Evolutionary conservation across 495 filamentous ascomycete genomes (phyloP).

Genomic region (Aspergillus indologenus): DNA sequence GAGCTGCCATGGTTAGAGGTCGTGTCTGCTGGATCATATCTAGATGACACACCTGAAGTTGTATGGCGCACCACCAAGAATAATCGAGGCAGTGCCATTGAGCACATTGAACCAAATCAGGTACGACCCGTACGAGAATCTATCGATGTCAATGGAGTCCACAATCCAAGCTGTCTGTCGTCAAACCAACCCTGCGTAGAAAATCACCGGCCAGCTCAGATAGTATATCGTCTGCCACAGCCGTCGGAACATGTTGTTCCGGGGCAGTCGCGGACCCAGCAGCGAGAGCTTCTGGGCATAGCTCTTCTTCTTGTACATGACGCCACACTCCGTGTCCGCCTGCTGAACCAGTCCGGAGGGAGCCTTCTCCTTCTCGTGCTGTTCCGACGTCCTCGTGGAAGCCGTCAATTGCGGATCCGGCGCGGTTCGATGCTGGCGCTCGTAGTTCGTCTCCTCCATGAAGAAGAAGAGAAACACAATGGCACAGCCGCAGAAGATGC

Average conservation of each 20-base stretch:
- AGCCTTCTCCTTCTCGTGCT: slow-evolving; percentile 25
- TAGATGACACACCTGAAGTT: slow-evolving; percentile 42
- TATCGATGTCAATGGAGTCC: slow-evolving; percentile 14
- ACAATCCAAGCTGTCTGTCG: background rate
- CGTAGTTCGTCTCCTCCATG: slow-evolving; percentile 68
- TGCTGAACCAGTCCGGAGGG: slow-evolving; percentile 10
- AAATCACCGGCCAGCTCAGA: slow-evolving; percentile 60
- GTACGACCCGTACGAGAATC: slow-evolving; percentile 61
- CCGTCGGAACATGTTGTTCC: slow-evolving; percentile 50
- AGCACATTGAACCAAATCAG: slow-evolving; percentile 66
- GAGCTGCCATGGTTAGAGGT: slow-evolving; percentile 25
- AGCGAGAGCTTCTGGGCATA: slow-evolving; percentile 56
- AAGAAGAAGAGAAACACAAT: slow-evolving; percentile 63
- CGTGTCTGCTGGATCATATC: background rate
- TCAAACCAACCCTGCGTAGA: slow-evolving; percentile 52
- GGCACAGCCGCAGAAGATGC: slow-evolving; percentile 55
- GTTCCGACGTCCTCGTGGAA: slow-evolving; percentile 14
- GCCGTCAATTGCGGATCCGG: slow-evolving; percentile 13
- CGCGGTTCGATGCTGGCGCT: slow-evolving; percentile 28
- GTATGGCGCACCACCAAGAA: slow-evolving; percentile 56
- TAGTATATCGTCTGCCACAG: slow-evolving; percentile 40
- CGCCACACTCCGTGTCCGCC: slow-evolving; percentile 20
- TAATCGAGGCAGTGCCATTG: slow-evolving; percentile 61
- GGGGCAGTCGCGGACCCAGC: slow-evolving; percentile 41
- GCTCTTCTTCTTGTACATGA: slow-evolving; percentile 35